A percentile compares a stretch with the other conserved stretches of the same genome.
These are phyloP conservation scores for Wickerhamomyces canadensis DNA, from an alignment of 805 yeast genomes.

Conservation along the genomic window DNA sequence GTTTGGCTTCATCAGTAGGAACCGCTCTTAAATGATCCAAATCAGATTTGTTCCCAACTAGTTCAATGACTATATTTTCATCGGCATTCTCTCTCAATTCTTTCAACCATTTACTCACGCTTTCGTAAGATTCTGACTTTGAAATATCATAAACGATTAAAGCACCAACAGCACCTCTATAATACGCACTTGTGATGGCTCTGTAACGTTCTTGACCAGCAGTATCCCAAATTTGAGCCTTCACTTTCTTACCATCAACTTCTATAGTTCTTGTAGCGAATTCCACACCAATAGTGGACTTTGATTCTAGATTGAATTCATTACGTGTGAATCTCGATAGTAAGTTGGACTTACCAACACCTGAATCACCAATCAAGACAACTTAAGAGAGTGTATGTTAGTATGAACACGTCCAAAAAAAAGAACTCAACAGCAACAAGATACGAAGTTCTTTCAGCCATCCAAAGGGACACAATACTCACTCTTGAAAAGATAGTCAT, in stretches of 20 bases:
- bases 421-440: too few relatives aligned
- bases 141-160: constrained; percentile 92
- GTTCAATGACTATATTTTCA: constrained; percentile 89
- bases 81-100: constrained; percentile 90
- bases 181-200: constrained; percentile 95
- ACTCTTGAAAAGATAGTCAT: constrained; percentile 87
- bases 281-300: constrained; percentile 96
- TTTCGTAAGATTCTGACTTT: constrained; percentile 81
- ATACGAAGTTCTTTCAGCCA: too few relatives aligned
- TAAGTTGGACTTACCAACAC: constrained; percentile 94
- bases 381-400: constrained; percentile 32
- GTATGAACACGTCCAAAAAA: too few relatives aligned
- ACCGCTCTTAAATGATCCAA: constrained; percentile 90
- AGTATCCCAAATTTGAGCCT: constrained; percentile 96
- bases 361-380: constrained; percentile 94
- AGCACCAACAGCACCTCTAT: constrained; percentile 98
- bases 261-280: constrained; percentile 95
- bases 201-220: constrained; percentile 99
- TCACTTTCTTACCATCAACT: constrained; percentile 76
- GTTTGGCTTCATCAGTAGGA: constrained; percentile 95
- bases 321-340: constrained; percentile 91
- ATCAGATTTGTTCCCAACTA: constrained; percentile 90
- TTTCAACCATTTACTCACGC: constrained; percentile 83
- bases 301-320: constrained; percentile 90
- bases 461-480: constrained; percentile 20